Evolutionary conservation across 1,139 yeast species (phyloP), one percentile per base, ranked within the genome.

Genomic region (Yamadazyma triangularis): DNA sequence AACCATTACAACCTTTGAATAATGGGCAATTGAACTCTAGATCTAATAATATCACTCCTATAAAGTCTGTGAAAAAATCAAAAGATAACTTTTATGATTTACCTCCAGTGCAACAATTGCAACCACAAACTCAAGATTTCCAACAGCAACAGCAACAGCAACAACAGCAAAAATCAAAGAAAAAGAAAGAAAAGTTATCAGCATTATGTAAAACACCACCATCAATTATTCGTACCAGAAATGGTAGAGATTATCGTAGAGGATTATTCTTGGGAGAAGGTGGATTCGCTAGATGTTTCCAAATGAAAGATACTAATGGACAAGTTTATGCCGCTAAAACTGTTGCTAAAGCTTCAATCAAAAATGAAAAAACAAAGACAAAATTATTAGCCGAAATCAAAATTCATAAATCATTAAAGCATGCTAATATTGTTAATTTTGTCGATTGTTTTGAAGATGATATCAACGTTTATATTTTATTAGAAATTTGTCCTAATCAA

Each of bases 281-380:
- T 36, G 99, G 99, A 0, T 93, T 93, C 67, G 99, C 98, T 13
- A 79, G 98, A 53, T 93, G 98, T 56, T 93, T 93, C 63, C 96
- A 91, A 58, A 93, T 93, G 71, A 86, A 84, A 53, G 95, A 87
- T 56, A 82, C 89, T 40, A 69, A 75, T 39, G 97, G 97, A 23
- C 77, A 79, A 51, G 74, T 87, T 3, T 91, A 72, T 60, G 99
- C 98, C 18, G 99, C 99, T 22, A 93, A 93, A 53, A 93, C 98
- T 0, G 95, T 93, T 26, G 98, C 99, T 30, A 93, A 91, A 60
- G 89, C 89, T 1, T 87, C 96, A 12, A 82, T 93, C 44, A 84
- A 82, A 47, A 82, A 85, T 41, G 95, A 86, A 50, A 91, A 91
- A 67, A 88, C 96, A 13, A 81, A 86, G 50, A 83, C 89, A 13